These are phyloP conservation scores for Saksenaea vasiformis DNA, from an alignment of 371 early-diverging fungal genomes.

Conservation along the genomic window DNA sequence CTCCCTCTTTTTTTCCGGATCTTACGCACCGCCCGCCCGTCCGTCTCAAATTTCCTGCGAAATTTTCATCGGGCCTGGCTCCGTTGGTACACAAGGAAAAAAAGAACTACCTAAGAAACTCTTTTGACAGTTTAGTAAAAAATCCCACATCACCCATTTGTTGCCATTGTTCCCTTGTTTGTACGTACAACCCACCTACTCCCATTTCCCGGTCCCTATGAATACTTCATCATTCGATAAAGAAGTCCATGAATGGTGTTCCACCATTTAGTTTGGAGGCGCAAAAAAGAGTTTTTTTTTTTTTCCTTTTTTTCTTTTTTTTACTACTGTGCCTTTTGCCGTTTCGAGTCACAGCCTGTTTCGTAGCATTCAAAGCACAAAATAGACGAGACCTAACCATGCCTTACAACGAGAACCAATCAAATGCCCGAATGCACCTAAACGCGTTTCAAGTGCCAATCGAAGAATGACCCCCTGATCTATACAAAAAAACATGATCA, in stretches of 20 bases:
- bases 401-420: not conserved
- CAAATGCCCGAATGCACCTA: not conserved
- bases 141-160: not conserved
- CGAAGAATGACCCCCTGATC: conserved; percentile 7
- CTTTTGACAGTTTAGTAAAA: conserved; percentile 2
- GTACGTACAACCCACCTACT: not conserved
- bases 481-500: not conserved
- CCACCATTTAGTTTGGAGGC: not conserved
- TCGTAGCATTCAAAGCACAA: not conserved
- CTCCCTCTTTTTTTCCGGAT: not conserved
- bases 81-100: not conserved
- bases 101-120: not conserved
- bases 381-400: not conserved
- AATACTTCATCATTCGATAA: not conserved
- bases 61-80: not conserved
- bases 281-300: not conserved
- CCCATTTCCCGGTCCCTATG: not conserved
- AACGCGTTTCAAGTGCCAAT: conserved; percentile 1
- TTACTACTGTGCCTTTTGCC: not conserved
- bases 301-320: too few relatives aligned
- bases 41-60: not conserved
- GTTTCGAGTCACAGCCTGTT: conserved; percentile 5
- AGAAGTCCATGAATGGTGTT: not conserved
- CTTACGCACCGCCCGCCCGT: not conserved
- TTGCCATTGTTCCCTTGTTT: conserved; percentile 5